A percentile compares a stretch with the other conserved stretches of the same genome.
These are phyloP conservation scores for Colletotrichum eleusines DNA, from an alignment of 2,329 filamentous ascomycete species.

Conservation along the genomic window DNA sequence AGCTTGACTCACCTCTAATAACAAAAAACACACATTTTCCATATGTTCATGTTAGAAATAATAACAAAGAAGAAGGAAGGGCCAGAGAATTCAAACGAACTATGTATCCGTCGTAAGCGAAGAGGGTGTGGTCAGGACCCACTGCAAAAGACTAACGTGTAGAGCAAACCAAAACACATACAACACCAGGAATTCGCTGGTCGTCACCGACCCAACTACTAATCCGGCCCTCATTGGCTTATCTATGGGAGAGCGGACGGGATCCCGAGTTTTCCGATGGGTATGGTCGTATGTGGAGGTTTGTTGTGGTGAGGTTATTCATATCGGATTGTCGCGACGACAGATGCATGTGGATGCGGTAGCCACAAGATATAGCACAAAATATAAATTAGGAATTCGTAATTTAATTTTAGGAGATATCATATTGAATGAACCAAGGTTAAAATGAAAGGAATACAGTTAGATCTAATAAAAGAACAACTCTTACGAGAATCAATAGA, in stretches of 20 bases:
- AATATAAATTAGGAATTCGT: accelerated
- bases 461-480: not conserved
- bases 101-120: not conserved
- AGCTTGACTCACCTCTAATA: no score
- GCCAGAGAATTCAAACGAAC: no score
- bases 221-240: not conserved
- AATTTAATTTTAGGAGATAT: not conserved
- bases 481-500: not conserved
- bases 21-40: no score
- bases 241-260: not conserved
- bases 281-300: not conserved
- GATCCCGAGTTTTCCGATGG: not conserved
- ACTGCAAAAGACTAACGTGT: not conserved
- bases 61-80: no score
- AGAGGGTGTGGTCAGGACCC: no score
- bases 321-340: not conserved
- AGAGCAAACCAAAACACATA: not conserved
- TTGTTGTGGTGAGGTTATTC: not conserved
- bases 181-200: slow-evolving; percentile 2
- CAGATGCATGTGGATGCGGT: not conserved
- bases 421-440: not conserved
- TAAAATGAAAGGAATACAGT: not conserved
- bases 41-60: no score
- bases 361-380: no score
- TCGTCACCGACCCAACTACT: not conserved